Evolutionary conservation across 768 basidiomycete genomes (phyloP), one percentile per base, ranked within the genome.

Genomic region (Rhizopogon roseolus): DNA sequence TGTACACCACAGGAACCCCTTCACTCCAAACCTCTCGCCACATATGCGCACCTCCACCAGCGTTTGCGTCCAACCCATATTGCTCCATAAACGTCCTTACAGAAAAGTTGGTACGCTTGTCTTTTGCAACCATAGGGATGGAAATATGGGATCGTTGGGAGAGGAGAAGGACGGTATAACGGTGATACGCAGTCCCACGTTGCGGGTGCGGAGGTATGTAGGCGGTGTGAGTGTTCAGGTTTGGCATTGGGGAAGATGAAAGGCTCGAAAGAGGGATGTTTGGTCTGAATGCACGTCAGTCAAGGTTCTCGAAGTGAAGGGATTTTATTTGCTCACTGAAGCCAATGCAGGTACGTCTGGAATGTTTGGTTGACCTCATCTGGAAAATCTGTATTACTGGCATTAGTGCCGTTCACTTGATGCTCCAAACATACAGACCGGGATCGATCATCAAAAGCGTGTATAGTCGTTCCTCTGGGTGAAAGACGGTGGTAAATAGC

Each of bases 141-240:
- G 78, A 60, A 7, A 72, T 51, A 1, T 50, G 53, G 63, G 39
- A 82, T 65, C 80, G 75, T 60, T 96, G 93, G 9, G 82, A 85
- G 44, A 95, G 76, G 28, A 96, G 73, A 28, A 96, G 73, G 41
- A 87, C 60, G 8, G 84, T 81, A 68, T 96, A 97, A 57, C 96
- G 92, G 71, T 99, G 96, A 70, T 91, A 93, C 0, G 84, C 82
- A 10, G 93, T 88, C 48, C 94, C 93, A 37, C 81, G 80, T 65
- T 93, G 89, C 3, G 96, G 96, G 60, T 97, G 93, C 4, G 95
- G 97, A 5, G 96, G 90, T 58, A 95, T 75, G 68, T 95, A 98
- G 25, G 73, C 71, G 6, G 87, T 88, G 66, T 90, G 88, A 1
- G 75, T 68, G 57, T 80, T 73, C 50, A 77, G 62, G 37, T 75